Percentiles rank a stretch among this genome's conserved stretches.
phyloP scores from a whole-genome alignment of 1,284 basidiomycete species.

The Ustilago hordei region DNA sequence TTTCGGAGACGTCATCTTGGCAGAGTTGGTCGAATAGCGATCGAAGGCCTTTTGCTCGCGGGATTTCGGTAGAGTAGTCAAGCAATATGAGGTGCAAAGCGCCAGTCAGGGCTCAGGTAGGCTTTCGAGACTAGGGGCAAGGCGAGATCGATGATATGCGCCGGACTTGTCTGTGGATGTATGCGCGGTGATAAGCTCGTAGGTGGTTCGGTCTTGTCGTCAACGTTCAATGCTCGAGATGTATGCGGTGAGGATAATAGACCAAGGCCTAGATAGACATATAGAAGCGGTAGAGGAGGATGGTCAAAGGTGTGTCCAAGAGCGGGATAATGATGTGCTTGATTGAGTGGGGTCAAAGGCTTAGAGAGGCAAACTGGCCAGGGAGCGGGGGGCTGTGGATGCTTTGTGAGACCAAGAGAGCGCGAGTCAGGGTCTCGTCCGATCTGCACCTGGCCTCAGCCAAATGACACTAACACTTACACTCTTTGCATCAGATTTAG shows the following conservation, averaged over 20 bases:
- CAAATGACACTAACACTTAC: background rate
- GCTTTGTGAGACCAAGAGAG: slow-evolving; percentile 3
- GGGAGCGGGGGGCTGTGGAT: slow-evolving; percentile 5
- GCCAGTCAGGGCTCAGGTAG: background rate
- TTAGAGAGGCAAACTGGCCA: background rate
- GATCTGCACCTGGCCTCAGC: slow-evolving; percentile 9
- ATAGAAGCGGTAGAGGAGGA: background rate
- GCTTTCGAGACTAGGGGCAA: background rate
- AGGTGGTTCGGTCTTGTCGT: background rate
- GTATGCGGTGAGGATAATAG: background rate
- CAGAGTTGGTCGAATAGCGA: background rate
- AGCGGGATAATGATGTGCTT: background rate
- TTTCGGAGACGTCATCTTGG: slow-evolving; percentile 76
- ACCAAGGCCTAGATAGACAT: background rate
- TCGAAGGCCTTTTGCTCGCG: background rate
- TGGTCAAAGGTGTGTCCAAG: background rate
- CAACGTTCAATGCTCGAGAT: background rate
- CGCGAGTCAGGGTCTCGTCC: slow-evolving; percentile 24
- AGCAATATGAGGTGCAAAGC: background rate
- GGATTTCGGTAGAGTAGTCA: background rate
- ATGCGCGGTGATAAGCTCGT: slow-evolving; percentile 3
- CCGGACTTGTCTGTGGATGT: background rate
- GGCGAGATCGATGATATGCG: background rate
- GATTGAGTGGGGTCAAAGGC: slow-evolving; percentile 1
- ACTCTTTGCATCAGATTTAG: background rate